Conservation (phyloP, 768 basidiomycete species). For the Lentinula aciculospora region DNA sequence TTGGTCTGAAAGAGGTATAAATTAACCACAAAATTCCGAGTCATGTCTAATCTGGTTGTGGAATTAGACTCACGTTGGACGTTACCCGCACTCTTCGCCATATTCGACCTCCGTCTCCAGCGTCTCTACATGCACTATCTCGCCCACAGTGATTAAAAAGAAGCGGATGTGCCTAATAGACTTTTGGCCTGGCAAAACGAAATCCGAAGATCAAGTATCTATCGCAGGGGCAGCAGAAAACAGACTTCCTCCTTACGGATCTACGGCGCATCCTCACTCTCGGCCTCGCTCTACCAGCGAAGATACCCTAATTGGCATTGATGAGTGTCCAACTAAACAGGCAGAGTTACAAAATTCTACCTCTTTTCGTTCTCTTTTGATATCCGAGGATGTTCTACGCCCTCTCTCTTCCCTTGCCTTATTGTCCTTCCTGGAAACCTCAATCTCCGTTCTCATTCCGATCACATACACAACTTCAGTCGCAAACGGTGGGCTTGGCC, state of each 20-base stretch:
- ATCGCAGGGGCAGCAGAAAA: neutral
- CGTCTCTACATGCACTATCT: neutral
- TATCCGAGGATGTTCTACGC: neutral
- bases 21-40: neutral
- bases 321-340: neutral
- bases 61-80: neutral
- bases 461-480: neutral
- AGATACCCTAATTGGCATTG: neutral
- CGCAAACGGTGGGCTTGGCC: neutral
- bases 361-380: neutral
- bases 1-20: constrained; percentile 16
- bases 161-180: neutral
- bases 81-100: neutral
- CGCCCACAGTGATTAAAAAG: neutral
- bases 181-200: neutral
- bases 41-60: neutral
- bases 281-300: neutral
- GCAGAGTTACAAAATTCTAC: neutral
- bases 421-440: neutral
- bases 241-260: neutral
- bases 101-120: neutral
- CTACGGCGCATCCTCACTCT: neutral
- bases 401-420: neutral
- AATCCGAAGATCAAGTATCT: neutral
- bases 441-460: neutral